phyloP scores from a whole-genome alignment of 495 filamentous ascomycete genomes.

The Aspergillus cristatus region DNA sequence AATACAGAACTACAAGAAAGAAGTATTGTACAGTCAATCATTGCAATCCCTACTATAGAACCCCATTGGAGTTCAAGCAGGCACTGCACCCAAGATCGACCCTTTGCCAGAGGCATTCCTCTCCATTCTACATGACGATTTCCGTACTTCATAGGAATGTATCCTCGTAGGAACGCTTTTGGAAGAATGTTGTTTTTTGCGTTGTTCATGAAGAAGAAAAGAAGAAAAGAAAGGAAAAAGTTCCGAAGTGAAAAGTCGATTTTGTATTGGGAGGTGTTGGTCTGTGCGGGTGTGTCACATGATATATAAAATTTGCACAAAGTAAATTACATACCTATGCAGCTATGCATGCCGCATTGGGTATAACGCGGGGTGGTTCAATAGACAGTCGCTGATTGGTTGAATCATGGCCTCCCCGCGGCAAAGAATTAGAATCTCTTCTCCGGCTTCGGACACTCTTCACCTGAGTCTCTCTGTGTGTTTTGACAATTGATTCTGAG shows the following conservation, averaged over 20 bases:
- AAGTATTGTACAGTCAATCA: constrained; percentile 54
- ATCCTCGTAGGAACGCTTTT: constrained; percentile 54
- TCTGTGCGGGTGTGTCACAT: constrained; percentile 12
- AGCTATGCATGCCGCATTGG: not conserved
- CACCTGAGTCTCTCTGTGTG: too few relatives aligned
- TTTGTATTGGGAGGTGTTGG: constrained; percentile 5
- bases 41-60: constrained; percentile 54
- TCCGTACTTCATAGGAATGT: constrained; percentile 49
- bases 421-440: too few relatives aligned
- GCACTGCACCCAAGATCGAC: constrained; percentile 64
- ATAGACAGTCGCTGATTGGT: not conserved
- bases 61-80: constrained; percentile 26
- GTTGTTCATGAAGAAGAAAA: constrained; percentile 55
- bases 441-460: too few relatives aligned
- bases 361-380: constrained; percentile 1
- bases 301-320: not conserved
- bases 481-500: too few relatives aligned
- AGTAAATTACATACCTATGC: too few relatives aligned
- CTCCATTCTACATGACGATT: constrained; percentile 61
- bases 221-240: constrained; percentile 21
- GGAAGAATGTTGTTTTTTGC: constrained; percentile 56
- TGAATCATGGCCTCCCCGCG: constrained; percentile 1
- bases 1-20: too few relatives aligned
- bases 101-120: constrained; percentile 33
- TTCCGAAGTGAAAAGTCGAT: constrained; percentile 9